Conservation (phyloP, 202 grass and related monocot species). For the Saccharum hybrid region DNA sequence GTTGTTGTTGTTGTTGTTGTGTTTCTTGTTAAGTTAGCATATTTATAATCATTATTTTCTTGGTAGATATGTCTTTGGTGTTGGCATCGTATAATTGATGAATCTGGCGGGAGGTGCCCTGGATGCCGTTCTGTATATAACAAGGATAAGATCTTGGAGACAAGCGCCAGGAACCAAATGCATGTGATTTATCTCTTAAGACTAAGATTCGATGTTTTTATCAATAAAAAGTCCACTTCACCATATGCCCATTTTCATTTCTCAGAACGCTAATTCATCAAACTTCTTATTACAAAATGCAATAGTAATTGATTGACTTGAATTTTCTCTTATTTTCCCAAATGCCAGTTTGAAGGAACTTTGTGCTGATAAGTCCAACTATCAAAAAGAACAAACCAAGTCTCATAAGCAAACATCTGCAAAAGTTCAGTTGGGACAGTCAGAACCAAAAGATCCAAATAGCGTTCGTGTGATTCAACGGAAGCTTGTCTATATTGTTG, state of each 20-base stretch:
- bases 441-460: conserved; percentile 52
- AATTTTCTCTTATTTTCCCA: background rate
- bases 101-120: conserved; percentile 60
- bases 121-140: conserved; percentile 68
- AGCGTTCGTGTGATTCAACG: conserved; percentile 62
- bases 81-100: conserved; percentile 69
- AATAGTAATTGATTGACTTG: conserved; percentile 4
- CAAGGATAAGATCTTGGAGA: conserved; percentile 66
- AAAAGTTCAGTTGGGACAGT: conserved; percentile 38
- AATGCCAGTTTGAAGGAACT: conserved; percentile 51
- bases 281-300: background rate
- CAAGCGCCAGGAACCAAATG: conserved; percentile 55
- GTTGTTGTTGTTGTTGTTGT: too few relatives aligned
- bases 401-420: conserved; percentile 49
- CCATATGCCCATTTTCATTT: conserved; percentile 8
- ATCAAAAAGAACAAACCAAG: conserved; percentile 53
- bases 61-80: conserved; percentile 76
- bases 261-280: background rate
- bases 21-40: background rate
- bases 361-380: conserved; percentile 46
- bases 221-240: background rate
- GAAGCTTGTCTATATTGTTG: conserved; percentile 74
- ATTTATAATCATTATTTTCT: conserved; percentile 44
- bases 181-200: conserved; percentile 37
- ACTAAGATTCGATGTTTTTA: background rate